Percentiles rank a stretch among this genome's conserved stretches.
phyloP scores from a whole-genome alignment of 805 yeast species.

The Kodamaea lidongshanica region DNA sequence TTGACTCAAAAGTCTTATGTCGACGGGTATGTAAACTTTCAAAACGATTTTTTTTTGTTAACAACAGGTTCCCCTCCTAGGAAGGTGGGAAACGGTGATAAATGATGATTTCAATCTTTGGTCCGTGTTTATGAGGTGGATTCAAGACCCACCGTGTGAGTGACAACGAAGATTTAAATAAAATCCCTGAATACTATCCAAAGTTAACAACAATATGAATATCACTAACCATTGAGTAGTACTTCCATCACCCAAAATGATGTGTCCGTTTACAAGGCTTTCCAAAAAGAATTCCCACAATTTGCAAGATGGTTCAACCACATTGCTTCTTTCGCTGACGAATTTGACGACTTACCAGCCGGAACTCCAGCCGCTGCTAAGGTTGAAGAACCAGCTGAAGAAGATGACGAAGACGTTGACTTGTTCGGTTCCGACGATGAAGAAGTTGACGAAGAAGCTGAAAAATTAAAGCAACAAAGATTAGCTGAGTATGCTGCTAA shows the following conservation, averaged over 20 bases:
- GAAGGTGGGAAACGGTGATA: slow-evolving; percentile 5
- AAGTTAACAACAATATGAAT: slow-evolving; percentile 5
- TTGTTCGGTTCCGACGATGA: slow-evolving; percentile 93
- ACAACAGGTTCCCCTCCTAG: background rate
- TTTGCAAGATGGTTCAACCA: slow-evolving; percentile 98
- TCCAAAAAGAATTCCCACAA: slow-evolving; percentile 85
- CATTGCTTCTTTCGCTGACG: slow-evolving; percentile 88
- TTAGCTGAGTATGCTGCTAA: slow-evolving; percentile 95
- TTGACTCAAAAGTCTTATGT: slow-evolving; percentile 91
- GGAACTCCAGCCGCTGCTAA: slow-evolving; percentile 53
- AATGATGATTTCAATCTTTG: slow-evolving; percentile 71
- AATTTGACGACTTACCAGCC: slow-evolving; percentile 77
- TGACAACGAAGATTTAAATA: slow-evolving; percentile 49
- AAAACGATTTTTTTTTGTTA: background rate
- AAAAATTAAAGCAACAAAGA: slow-evolving; percentile 95
- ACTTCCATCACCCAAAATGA: slow-evolving; percentile 93
- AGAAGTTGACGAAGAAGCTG: slow-evolving; percentile 95
- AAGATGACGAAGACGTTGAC: slow-evolving; percentile 83
- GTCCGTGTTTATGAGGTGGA: slow-evolving; percentile 98
- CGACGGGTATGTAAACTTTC: slow-evolving; percentile 74
- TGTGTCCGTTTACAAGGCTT: slow-evolving; percentile 89
- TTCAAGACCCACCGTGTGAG: slow-evolving; percentile 94
- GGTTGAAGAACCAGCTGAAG: slow-evolving; percentile 44
- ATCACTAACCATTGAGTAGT: slow-evolving; percentile 48
- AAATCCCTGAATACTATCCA: slow-evolving; percentile 13